Evolutionary conservation across 2,329 filamentous ascomycete genomes (phyloP), one percentile per base, ranked within the genome.

Genomic region (Venturiaceae sp.): DNA sequence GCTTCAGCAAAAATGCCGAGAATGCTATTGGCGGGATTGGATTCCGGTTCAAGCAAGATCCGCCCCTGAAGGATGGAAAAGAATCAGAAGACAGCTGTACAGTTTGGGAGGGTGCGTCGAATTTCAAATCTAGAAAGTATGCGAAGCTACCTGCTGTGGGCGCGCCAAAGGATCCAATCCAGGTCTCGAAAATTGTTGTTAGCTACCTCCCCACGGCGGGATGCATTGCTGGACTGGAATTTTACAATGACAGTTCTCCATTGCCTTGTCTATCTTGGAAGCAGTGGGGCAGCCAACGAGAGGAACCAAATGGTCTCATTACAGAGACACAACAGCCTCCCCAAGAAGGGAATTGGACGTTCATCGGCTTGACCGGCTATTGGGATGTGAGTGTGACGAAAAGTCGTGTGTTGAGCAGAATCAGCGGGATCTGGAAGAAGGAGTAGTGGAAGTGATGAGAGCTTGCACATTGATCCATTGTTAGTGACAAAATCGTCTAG

Each of bases 341-440:
- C 26, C 58, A 66, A 11, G 66, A 67, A 63, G 66, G 66, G 1
- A 63, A 62, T 4, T 67, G 66, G 66, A 58, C 53, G 57, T 67
- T 68, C 63, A 64, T 60, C 2, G 66, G 66, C 1, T 44, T 68
- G 39, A 62, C 62, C 16, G 66, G 66, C 1, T 52, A 62, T 46
- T 60, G 50, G 50, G 58, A 58, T 11, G 58, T 58, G 26, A 66
- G 64, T 58, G 53, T 61, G 33, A 66, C 55, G 61, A 60, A 63
- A 16, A 63, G 63, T 5, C 62, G 64, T 59, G 60, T 67, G 34
- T 55, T 68, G 26, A 64, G 64, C n/a, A 61, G 66, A 55, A 58
- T 67, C 3, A 61, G 60, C 33, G 65, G 65, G 3, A 63, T 68
- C 21, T 68, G 66, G 66, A 66, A 62, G 62, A 67, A 63, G 62